Conservation (phyloP, 208 protist species). For the Trichomonas tenax region DNA sequence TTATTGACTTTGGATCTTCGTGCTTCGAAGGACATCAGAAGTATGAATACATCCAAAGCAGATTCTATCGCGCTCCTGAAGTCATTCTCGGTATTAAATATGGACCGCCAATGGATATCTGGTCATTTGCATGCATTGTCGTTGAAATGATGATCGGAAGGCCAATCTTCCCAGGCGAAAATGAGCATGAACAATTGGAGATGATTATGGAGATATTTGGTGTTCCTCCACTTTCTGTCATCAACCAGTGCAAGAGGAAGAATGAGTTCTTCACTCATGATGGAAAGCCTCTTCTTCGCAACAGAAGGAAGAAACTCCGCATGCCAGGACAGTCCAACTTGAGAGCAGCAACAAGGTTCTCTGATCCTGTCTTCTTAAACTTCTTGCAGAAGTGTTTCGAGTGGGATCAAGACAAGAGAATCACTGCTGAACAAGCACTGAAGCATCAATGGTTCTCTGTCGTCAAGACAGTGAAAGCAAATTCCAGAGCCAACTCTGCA, state of each 20-base stretch:
- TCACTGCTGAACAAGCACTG: constrained; percentile 22
- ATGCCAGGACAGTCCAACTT: neutral
- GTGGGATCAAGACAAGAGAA: constrained; percentile 26
- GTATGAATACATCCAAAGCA: constrained; percentile 73
- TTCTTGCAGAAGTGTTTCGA: constrained; percentile 26
- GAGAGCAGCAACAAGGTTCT: neutral
- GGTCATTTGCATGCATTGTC: constrained; percentile 90
- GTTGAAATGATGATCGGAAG: constrained; percentile 86
- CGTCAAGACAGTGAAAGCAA: neutral
- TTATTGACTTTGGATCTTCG: constrained; percentile 50
- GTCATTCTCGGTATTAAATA: constrained; percentile 50
- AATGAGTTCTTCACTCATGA: constrained; percentile 10
- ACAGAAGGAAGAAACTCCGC: neutral
- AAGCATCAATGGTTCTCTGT: constrained; percentile 23
- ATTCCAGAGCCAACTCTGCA: neutral
- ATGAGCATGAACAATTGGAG: constrained; percentile 29
- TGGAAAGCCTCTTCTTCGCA: neutral
- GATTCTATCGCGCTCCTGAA: constrained; percentile 74
- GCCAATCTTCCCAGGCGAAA: constrained; percentile 29
- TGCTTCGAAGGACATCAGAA: constrained; percentile 55
- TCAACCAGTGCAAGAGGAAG: neutral
- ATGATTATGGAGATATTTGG: constrained; percentile 31
- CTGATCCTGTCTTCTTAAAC: neutral
- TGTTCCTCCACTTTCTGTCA: constrained; percentile 22
- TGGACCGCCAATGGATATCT: constrained; percentile 56